Base-by-base conservation (phyloP, 306 rosid species). In the Dryas drummondii region DNA sequence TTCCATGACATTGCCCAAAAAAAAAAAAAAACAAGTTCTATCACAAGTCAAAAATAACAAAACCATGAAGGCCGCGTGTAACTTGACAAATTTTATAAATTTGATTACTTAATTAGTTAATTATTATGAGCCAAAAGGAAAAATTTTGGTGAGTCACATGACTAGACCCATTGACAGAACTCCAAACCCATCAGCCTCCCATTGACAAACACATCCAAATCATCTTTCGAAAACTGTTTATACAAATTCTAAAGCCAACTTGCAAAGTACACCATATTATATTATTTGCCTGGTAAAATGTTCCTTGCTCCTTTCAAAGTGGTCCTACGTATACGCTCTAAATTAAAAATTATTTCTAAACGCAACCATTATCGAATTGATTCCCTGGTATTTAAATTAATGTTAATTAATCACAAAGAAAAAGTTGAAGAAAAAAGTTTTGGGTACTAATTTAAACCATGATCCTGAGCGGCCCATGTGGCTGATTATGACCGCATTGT, bases 381-480 rank as follows among this genome's bases (percentile, higher is more conserved):
- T 86, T 83, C 85, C 78, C 75, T 15, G 57, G 63, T 52, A 62
- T 47, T 51, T 74, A 48, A 40, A 46, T 46, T 46, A 64, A 69
- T 58, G 78, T 48, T 71, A 72, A 73, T 78, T 80, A 69, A 65
- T 54, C 70, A 49, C 40, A 48, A 74, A 62, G 57, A 57, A 67
- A 67, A 77, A 61, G 74, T 76, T 76, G 56, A 81, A 69, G 47
- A 19, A 73, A 82, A 61, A 11, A 74, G 55, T 42, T 68, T 66
- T 71, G 79, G 77, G 70, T 84, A 2, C 61, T 14, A 46, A 46
- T 46, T 46, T 46, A 5, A n/a, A 62, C 55, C 44, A 32, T 16
- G 63, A 74, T 78, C 75, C 70, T 78, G 59, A 78, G 77, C 63
- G 74, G 77, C 78, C 88, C 90, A 74, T 77, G 84, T 74, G 80